Evolutionary conservation across 345 rosid genomes (phyloP).

Genomic region (Eucalyptus viminalis): DNA sequence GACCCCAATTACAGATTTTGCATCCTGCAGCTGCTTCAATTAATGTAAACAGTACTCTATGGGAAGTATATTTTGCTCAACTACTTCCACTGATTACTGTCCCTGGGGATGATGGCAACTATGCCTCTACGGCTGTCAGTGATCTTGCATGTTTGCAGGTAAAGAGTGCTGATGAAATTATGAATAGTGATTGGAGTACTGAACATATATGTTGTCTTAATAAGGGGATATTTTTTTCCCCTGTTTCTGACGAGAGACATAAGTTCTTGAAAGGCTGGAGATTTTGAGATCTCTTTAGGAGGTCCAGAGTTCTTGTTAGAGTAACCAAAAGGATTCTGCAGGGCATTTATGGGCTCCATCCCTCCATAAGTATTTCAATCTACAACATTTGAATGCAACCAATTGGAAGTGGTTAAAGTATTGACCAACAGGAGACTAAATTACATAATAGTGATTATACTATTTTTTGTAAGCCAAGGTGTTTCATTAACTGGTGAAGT

Average conservation of each 20-base stretch:
- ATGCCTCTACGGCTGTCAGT: slow-evolving; percentile 50
- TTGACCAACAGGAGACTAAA: not conserved
- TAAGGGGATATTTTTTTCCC: not conserved
- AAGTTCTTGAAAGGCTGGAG: not conserved
- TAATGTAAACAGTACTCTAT: slow-evolving; percentile 49
- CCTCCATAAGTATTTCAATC: not conserved
- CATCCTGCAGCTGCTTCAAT: slow-evolving; percentile 46
- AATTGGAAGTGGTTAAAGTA: not conserved
- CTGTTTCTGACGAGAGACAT: not conserved
- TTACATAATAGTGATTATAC: not conserved
- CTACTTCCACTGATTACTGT: slow-evolving; percentile 61
- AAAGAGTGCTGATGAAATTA: not conserved
- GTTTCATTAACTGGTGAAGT: not conserved
- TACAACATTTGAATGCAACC: not conserved
- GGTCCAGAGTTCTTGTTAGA: not conserved
- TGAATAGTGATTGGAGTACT: not conserved
- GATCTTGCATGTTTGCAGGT: slow-evolving; percentile 84
- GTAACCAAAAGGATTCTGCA: not conserved
- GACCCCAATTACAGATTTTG: slow-evolving; percentile 27
- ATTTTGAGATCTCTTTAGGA: not conserved
- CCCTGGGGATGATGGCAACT: slow-evolving; percentile 75
- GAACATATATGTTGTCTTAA: not conserved
- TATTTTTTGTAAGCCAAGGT: not conserved
- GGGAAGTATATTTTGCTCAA: slow-evolving; percentile 56
- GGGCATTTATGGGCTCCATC: not conserved